These are phyloP conservation scores for Athelia psychrophila DNA, from an alignment of 1,284 basidiomycete species.

Conservation along the genomic window DNA sequence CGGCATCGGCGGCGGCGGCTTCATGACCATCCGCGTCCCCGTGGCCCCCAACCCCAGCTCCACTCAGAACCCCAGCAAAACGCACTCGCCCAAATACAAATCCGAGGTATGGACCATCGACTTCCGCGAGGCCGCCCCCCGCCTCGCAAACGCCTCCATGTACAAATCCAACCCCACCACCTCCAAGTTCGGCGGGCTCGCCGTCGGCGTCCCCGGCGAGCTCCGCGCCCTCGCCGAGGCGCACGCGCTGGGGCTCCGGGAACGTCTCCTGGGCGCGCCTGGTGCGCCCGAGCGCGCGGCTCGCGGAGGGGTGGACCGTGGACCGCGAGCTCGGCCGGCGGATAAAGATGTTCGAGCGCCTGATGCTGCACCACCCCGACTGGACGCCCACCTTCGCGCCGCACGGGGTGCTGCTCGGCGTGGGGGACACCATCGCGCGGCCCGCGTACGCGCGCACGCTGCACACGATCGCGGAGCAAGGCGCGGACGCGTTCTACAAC, in stretches of 20 bases:
- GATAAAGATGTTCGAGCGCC: conserved; percentile 51
- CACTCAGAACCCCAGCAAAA: conserved; percentile 27
- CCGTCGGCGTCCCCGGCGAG: conserved; percentile 87
- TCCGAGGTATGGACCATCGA: conserved; percentile 78
- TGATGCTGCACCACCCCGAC: conserved; percentile 37
- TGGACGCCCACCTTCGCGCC: conserved; percentile 69
- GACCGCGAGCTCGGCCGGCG: conserved; percentile 71
- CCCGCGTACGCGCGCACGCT: conserved; percentile 72
- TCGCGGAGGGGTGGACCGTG: conserved; percentile 76
- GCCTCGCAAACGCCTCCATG: conserved; percentile 73
- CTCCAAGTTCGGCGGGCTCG: conserved; percentile 73
- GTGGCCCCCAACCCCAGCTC: too few species aligned
- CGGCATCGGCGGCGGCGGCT: conserved; percentile 90
- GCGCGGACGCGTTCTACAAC: conserved; percentile 75
- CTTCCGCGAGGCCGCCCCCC: conserved; percentile 87
- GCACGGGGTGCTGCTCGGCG: conserved; percentile 62
- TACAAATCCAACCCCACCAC: conserved; percentile 50
- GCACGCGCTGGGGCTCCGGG: conserved; percentile 84
- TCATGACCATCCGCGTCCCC: conserved; percentile 86
- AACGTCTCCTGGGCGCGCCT: conserved; percentile 77
- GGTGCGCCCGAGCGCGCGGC: conserved; percentile 71
- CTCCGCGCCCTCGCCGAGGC: conserved; percentile 80
- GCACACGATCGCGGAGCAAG: conserved; percentile 59
- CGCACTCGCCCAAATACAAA: too few species aligned
- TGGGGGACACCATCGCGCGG: conserved; percentile 73